Evolutionary conservation across 768 basidiomycete species (phyloP).

Genomic region (Mycena venus): DNA sequence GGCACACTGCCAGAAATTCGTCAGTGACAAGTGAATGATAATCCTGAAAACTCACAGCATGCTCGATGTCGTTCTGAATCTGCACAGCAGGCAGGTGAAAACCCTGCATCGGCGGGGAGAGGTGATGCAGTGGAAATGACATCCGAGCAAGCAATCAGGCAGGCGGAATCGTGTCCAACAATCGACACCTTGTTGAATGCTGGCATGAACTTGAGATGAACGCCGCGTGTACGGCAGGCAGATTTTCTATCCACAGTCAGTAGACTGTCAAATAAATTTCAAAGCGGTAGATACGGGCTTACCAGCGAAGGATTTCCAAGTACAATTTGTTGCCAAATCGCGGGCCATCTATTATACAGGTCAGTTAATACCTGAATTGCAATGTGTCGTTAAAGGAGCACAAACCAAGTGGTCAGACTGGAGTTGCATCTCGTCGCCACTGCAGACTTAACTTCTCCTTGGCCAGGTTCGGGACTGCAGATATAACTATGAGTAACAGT

Average conservation of each 20-base stretch:
- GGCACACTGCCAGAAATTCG: slow-evolving; percentile 15
- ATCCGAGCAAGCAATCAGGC: slow-evolving; percentile 26
- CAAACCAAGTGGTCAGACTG: slow-evolving; percentile 38
- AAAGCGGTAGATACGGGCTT: background rate
- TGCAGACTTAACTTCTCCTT: slow-evolving; percentile 37
- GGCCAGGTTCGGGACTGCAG: background rate
- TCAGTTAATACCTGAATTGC: background rate
- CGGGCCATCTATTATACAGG: slow-evolving; percentile 34
- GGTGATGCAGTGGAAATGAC: slow-evolving; percentile 35
- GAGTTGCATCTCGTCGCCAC: slow-evolving; percentile 40
- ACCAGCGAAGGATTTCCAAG: slow-evolving; percentile 43
- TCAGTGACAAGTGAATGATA: background rate
- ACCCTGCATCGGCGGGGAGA: background rate
- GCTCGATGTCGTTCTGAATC: slow-evolving; percentile 30
- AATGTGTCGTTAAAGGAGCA: background rate
- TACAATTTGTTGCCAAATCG: slow-evolving; percentile 38
- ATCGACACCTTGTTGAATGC: slow-evolving; percentile 37
- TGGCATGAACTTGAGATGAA: no score
- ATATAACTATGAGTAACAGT: background rate
- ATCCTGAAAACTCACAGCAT: slow-evolving; percentile 19
- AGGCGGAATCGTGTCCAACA: slow-evolving; percentile 34
- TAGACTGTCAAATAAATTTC: background rate
- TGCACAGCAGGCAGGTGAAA: slow-evolving; percentile 27
- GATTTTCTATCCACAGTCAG: slow-evolving; percentile 27
- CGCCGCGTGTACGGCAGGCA: slow-evolving; percentile 28